Percentiles rank a stretch among this genome's conserved stretches.
phyloP scores from a whole-genome alignment of 2,329 filamentous ascomycete genomes.

The Xylariaceae sp. region DNA sequence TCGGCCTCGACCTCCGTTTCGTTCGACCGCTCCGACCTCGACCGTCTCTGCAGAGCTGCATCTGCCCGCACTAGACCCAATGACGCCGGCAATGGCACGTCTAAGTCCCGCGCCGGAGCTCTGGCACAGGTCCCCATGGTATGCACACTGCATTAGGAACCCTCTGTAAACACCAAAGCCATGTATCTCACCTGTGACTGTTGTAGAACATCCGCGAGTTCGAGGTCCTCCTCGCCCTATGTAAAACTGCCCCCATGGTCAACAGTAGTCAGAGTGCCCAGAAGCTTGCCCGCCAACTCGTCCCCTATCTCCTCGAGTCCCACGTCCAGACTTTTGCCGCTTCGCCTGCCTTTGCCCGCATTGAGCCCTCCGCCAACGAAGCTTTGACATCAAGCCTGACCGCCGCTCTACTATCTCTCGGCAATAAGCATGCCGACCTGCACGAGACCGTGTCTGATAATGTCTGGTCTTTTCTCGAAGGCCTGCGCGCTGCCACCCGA shows the following conservation, averaged over 20 bases:
- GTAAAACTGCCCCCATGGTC: conserved; percentile 80
- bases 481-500: conserved; percentile 63
- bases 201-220: conserved; percentile 80
- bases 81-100: conserved; percentile 48
- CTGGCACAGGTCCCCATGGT: conserved; percentile 62
- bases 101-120: conserved; percentile 39
- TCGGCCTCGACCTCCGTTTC: conserved; percentile 55
- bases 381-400: conserved; percentile 76
- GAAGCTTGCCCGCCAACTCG: conserved; percentile 73
- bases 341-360: conserved; percentile 77
- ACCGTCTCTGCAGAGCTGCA: conserved; percentile 59
- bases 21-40: conserved; percentile 62
- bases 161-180: neutral
- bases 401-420: conserved; percentile 76
- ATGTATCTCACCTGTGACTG: conserved; percentile 17
- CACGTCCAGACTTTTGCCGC: conserved; percentile 74
- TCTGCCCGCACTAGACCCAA: conserved; percentile 44
- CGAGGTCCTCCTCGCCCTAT: conserved; percentile 86
- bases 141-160: conserved; percentile 16
- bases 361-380: conserved; percentile 88
- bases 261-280: conserved; percentile 69
- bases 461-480: conserved; percentile 69
- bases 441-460: conserved; percentile 64
- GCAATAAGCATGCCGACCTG: conserved; percentile 67
- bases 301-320: conserved; percentile 81